phyloP scores from a whole-genome alignment of 2,329 filamentous ascomycete species.

The Cladosporium sp. region DNA sequence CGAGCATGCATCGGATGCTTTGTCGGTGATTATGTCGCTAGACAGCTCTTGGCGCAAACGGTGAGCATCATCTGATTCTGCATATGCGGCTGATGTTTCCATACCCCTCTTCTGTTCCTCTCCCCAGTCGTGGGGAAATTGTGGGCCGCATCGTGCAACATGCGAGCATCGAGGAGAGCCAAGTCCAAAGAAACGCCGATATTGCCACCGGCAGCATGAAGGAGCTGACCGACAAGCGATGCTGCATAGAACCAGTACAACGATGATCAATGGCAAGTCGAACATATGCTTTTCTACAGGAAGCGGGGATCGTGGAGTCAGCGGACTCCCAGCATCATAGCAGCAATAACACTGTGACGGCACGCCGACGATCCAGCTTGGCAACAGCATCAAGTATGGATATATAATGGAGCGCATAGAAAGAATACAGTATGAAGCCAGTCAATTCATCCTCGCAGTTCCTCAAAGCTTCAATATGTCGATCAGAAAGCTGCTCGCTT shows the following conservation, averaged over 20 bases:
- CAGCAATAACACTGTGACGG: not conserved
- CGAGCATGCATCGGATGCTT: not conserved
- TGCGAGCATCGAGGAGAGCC: not conserved
- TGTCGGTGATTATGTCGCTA: not conserved
- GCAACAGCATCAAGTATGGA: not conserved
- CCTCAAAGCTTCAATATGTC: constrained; percentile 3
- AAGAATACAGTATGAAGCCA: not conserved
- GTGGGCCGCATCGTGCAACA: not conserved
- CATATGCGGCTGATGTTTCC: not conserved
- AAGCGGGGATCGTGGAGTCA: constrained; percentile 1
- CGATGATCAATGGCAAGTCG: not conserved
- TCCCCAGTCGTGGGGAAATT: constrained; percentile 3
- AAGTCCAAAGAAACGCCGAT: not conserved
- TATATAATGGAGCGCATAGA: constrained; percentile 4
- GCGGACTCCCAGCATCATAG: not conserved
- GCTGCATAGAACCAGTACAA: not conserved
- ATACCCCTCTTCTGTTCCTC: not conserved
- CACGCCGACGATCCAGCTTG: constrained; percentile 9
- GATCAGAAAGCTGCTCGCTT: constrained; percentile 8
- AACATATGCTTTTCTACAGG: not conserved
- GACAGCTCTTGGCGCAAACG: not conserved
- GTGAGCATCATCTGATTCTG: not conserved
- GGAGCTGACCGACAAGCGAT: not conserved
- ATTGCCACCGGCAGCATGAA: constrained; percentile 3
- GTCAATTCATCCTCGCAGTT: not conserved